phyloP scores from a whole-genome alignment of 2,329 filamentous ascomycete genomes.

The Apiospora aurea region DNA sequence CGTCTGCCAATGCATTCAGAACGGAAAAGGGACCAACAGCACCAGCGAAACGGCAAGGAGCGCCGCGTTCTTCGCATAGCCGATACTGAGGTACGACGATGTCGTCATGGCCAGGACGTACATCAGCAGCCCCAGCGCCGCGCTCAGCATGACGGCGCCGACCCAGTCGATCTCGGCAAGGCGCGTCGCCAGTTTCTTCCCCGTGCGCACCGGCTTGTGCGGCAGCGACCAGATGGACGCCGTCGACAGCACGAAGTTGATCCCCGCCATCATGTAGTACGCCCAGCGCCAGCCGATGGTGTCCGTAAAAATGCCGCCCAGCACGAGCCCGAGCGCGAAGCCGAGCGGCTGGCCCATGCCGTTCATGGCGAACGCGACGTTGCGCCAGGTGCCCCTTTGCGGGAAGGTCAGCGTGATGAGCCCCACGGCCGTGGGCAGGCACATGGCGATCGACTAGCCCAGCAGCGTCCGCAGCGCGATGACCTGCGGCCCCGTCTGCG shows the following conservation, averaged over 20 bases:
- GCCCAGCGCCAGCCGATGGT: conserved; percentile 55
- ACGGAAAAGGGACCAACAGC: conserved; percentile 52
- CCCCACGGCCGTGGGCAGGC: conserved; percentile 46
- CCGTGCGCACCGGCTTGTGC: conserved; percentile 31
- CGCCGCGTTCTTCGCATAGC: conserved; percentile 43
- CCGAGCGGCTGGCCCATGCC: conserved; percentile 55
- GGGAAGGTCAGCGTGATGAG: conserved; percentile 48
- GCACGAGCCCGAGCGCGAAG: conserved; percentile 56
- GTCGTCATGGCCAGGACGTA: conserved; percentile 58
- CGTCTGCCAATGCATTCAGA: conserved; percentile 45
- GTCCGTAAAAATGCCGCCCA: conserved; percentile 57
- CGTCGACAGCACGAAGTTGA: conserved; percentile 47
- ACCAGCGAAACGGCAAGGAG: conserved; percentile 49
- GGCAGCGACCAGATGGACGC: conserved; percentile 48
- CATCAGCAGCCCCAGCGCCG: conserved; percentile 30
- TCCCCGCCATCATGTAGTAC: conserved; percentile 48
- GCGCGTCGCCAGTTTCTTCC: conserved; percentile 36
- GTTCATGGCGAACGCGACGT: conserved; percentile 51
- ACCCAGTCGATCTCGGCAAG: conserved; percentile 59
- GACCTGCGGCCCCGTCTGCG: conserved; percentile 44
- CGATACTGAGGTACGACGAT: conserved; percentile 45
- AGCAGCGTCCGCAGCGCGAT: conserved; percentile 47
- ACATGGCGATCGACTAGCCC: conserved; percentile 47
- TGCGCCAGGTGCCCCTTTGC: conserved; percentile 44
- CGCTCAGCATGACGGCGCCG: conserved; percentile 32